Base-by-base conservation (phyloP, 192 early-diverging fungal species). In the Gigaspora rosea region DNA sequence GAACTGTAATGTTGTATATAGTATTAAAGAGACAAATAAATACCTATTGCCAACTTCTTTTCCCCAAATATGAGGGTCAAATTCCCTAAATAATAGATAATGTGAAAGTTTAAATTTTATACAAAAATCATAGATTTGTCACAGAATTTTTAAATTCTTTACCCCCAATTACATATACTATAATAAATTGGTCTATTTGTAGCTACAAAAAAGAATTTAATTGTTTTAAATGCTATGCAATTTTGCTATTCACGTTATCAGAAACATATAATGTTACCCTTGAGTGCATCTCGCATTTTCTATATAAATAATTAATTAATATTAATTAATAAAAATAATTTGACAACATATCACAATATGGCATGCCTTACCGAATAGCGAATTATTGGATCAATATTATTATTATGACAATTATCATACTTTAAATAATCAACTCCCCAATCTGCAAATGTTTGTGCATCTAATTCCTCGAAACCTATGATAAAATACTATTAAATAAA, bases 391-490 rank as follows among this genome's bases (percentile, higher is more conserved):
- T 66, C 54, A 73, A 63, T 36, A 70, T 83, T 75, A 75, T 88
- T 58, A 59, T 83, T 76, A 57, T 81, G 79, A 74, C 90, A 91
- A 54, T 89, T 90, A 61, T 91, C 90, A 59, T 88, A 82, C 70
- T 91, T 91, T 15, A 90, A 75, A 79, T 85, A 90, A 79, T 91
- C 90, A 27, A 91, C 80, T 27, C 78, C 86, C 90, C 88, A 90
- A 5, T 51, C 41, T 8, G 87, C 85, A 79, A 84, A 90, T 36
- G 75, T 80, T n/a, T 65, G 62, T 11, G 88, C 85, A 76, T 91
- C 90, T 47, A 72, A 41, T 0, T 78, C 57, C 61, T 88, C 89
- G 59, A 82, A 79, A 33, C 81, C 74, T 41, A 85, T n/a, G n/a
- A n/a, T n/a, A 22, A 61, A 22, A 27, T 15, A 64, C 27, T 50